Evolutionary conservation across 2,329 filamentous ascomycete genomes (phyloP).

Genomic region (Xylariaceae sp.): DNA sequence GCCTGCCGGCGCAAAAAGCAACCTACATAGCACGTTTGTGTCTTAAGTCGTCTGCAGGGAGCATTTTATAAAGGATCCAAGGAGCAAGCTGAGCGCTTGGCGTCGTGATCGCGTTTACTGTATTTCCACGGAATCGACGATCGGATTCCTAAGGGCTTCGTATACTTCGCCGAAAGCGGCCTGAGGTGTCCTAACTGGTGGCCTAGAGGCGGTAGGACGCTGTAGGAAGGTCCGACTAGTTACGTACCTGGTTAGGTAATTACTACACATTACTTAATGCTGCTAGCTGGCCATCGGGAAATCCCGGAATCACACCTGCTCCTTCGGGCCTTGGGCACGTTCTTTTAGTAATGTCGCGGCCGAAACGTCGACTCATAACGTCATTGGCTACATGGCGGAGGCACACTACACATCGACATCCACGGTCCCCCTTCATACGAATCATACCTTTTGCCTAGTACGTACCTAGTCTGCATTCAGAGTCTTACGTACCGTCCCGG

Average conservation of each 20-base stretch:
- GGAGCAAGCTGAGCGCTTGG: constrained; percentile 8
- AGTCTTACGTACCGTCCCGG: background rate
- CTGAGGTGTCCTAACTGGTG: background rate
- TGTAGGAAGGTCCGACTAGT: background rate
- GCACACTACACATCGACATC: background rate
- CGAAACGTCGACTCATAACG: background rate
- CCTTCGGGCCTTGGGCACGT: background rate
- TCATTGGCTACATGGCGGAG: background rate
- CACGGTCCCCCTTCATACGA: background rate
- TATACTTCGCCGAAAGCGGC: background rate
- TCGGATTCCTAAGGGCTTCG: background rate
- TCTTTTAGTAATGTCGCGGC: background rate
- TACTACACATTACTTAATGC: background rate
- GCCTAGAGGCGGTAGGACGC: background rate
- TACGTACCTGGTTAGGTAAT: background rate
- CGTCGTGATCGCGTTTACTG: constrained; percentile 8
- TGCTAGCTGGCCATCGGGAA: constrained; percentile 7
- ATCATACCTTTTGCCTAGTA: background rate
- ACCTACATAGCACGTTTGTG: background rate
- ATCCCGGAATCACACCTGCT: constrained; percentile 13
- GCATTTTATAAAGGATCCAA: background rate
- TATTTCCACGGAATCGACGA: constrained; percentile 17
- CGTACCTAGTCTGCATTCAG: background rate
- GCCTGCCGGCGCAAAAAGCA: background rate
- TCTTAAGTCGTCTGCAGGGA: background rate